Evolutionary conservation across 345 rosid species (phyloP).

Genomic region (Chamaenerion angustifolium): DNA sequence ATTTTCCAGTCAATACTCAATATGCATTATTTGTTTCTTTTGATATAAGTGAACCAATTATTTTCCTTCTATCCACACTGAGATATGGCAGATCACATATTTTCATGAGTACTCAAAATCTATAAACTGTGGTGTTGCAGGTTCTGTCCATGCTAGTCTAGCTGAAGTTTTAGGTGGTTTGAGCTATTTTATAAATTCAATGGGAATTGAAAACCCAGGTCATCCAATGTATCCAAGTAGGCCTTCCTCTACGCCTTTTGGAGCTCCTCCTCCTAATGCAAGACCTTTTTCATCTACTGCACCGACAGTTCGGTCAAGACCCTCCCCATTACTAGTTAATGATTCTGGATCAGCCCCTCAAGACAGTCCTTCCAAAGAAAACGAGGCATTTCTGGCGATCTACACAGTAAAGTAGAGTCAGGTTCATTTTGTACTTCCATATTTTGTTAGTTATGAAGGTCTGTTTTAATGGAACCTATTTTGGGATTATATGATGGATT

Average conservation of each 20-base stretch:
- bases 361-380: no score
- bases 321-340: conserved; percentile 24
- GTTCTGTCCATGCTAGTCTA: conserved; percentile 22
- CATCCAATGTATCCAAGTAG: conserved; percentile 44
- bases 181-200: conserved; percentile 12
- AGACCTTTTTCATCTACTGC: conserved; percentile 49
- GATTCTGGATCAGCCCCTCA: no score
- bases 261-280: conserved; percentile 42
- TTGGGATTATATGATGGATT: no score
- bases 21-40: no score
- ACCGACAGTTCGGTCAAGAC: conserved; percentile 27
- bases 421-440: no score
- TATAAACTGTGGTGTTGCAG: conserved; percentile 19
- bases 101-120: not conserved
- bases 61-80: no score
- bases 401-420: no score
- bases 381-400: no score
- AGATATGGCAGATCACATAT: not conserved
- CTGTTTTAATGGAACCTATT: no score
- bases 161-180: conserved; percentile 6
- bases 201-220: conserved; percentile 62
- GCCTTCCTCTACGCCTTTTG: conserved; percentile 43
- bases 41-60: no score
- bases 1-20: no score
- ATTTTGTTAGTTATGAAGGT: no score